These are phyloP conservation scores for Talaromyces trachyspermus DNA, from an alignment of 495 filamentous ascomycete species.

Conservation along the genomic window DNA sequence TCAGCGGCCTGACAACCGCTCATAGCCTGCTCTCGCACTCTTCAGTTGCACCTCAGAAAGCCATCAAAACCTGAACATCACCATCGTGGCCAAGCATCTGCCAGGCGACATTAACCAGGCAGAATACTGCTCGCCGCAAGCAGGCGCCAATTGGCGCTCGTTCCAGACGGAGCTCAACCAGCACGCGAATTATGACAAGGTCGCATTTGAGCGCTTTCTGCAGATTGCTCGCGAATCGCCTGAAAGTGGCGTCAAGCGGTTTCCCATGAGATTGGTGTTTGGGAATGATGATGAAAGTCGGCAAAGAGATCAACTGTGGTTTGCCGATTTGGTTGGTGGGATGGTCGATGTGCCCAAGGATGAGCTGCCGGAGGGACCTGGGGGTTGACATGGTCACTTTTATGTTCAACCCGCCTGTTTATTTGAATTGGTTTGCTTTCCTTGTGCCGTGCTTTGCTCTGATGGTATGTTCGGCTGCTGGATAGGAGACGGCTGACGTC, in stretches of 20 bases:
- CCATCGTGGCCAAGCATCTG: constrained; percentile 6
- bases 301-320: background rate
- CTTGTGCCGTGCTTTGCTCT: no score
- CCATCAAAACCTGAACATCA: background rate
- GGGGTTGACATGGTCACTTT: constrained; percentile 6
- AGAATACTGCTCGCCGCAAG: constrained; percentile 8
- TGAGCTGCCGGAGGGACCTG: constrained; percentile 6
- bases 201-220: constrained; percentile 6
- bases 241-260: constrained; percentile 6
- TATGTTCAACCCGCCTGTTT: constrained; percentile 4
- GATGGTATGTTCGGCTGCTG: no score
- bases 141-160: constrained; percentile 5
- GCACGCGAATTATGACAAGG: constrained; percentile 5
- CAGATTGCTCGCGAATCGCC: background rate
- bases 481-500: background rate
- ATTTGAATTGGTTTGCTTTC: constrained; percentile 2
- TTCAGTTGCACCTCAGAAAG: background rate
- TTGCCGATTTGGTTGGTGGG: constrained; percentile 6
- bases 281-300: background rate
- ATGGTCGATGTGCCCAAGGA: constrained; percentile 4
- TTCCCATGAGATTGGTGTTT: constrained; percentile 1
- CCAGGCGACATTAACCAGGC: constrained; percentile 4
- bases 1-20: constrained; percentile 13
- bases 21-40: background rate
- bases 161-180: constrained; percentile 5